These are phyloP conservation scores for Phialophora macrospora DNA, from an alignment of 2,329 filamentous ascomycete genomes.

Conservation along the genomic window DNA sequence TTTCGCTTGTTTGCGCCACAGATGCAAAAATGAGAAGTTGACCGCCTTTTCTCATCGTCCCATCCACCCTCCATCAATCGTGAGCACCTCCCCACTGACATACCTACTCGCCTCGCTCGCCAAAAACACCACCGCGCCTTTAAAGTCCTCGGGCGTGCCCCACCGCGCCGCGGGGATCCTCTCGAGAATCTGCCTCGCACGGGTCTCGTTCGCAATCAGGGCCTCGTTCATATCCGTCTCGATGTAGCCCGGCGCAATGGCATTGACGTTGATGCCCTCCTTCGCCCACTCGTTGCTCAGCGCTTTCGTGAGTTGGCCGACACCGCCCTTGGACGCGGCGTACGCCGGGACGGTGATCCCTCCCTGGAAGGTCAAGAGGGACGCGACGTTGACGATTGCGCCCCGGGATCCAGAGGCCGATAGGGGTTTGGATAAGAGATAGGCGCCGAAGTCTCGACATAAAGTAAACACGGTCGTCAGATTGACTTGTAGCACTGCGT, in stretches of 20 bases:
- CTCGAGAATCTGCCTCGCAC: slow-evolving; percentile 74
- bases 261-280: slow-evolving; percentile 83
- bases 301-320: slow-evolving; percentile 82
- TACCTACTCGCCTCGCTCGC: slow-evolving; percentile 53
- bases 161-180: slow-evolving; percentile 84
- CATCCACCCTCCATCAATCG: slow-evolving; percentile 42
- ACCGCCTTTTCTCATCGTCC: slow-evolving; percentile 26
- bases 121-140: slow-evolving; percentile 57
- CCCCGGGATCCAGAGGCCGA: slow-evolving; percentile 37
- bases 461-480: slow-evolving; percentile 80
- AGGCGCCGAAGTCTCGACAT: slow-evolving; percentile 75
- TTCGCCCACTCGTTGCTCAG: slow-evolving; percentile 84
- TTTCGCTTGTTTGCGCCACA: not conserved
- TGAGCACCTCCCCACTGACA: slow-evolving; percentile 55
- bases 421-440: slow-evolving; percentile 68
- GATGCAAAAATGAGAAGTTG: not conserved
- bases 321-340: slow-evolving; percentile 81
- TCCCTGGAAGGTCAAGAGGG: slow-evolving; percentile 81
- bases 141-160: slow-evolving; percentile 66
- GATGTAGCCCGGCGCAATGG: slow-evolving; percentile 87
- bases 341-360: slow-evolving; percentile 89
- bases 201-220: slow-evolving; percentile 71
- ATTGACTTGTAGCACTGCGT: slow-evolving; percentile 84
- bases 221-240: slow-evolving; percentile 94
- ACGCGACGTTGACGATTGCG: slow-evolving; percentile 80